Conservation (phyloP, 169 alveolate genomes). For the Eimeria maxima region DNA sequence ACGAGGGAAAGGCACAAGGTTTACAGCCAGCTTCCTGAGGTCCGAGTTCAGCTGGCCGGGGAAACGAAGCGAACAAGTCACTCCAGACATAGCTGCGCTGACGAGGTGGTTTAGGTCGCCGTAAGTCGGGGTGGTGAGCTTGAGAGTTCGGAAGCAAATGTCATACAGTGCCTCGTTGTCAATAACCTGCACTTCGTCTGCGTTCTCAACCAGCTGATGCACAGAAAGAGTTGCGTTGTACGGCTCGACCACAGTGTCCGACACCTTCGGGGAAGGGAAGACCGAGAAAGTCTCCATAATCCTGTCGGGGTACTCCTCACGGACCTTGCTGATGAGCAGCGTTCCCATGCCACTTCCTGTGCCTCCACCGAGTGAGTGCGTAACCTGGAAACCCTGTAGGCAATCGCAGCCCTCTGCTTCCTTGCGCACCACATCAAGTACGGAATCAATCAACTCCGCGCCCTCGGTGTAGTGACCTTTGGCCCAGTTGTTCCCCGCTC, state of each 20-base stretch:
- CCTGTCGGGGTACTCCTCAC: conserved; percentile 99
- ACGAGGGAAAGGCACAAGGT: conserved; percentile 99
- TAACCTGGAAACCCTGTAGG: conserved; percentile 97
- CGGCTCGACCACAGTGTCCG: conserved; percentile 99
- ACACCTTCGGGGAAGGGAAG: conserved; percentile 99
- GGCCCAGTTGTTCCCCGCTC: conserved; percentile 99
- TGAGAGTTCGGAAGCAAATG: conserved; percentile 99
- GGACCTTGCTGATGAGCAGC: conserved; percentile 96
- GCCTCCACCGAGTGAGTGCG: conserved; percentile 99
- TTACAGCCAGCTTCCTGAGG: conserved; percentile 97
- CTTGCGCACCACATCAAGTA: conserved; percentile 98
- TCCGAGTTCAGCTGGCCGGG: conserved; percentile 99
- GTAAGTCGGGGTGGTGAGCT: conserved; percentile 91
- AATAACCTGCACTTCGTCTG: conserved; percentile 97
- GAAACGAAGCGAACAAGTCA: conserved; percentile 98
- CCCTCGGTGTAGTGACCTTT: conserved; percentile 99
- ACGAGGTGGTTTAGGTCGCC: conserved; percentile 99
- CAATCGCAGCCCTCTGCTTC: conserved; percentile 99
- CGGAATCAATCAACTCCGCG: conserved; percentile 99
- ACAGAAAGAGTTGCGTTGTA: conserved; percentile 99
- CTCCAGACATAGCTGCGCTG: conserved; percentile 99
- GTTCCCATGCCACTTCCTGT: conserved; percentile 99
- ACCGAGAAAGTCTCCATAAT: conserved; percentile 99
- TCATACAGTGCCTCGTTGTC: conserved; percentile 99
- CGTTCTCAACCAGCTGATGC: conserved; percentile 98